Conservation (phyloP, 2,329 filamentous ascomycete species). For the Sordariomycetes sp. region DNA sequence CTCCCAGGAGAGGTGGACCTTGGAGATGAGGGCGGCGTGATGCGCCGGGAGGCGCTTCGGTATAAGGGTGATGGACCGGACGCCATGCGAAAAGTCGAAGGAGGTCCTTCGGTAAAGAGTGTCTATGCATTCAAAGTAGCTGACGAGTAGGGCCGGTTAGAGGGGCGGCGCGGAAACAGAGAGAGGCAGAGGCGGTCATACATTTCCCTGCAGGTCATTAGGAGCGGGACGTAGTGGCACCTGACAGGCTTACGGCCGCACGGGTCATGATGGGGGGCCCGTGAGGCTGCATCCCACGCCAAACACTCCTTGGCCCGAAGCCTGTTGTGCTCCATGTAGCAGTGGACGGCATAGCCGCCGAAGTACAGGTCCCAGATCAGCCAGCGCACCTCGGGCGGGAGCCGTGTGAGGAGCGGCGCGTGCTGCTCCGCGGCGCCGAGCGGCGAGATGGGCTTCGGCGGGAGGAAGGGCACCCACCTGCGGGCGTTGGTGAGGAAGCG, state of each 20-base stretch:
- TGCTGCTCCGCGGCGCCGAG: constrained; percentile 7
- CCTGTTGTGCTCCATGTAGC: constrained; percentile 2
- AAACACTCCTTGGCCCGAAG: constrained; percentile 8
- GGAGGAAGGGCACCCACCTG: constrained; percentile 8
- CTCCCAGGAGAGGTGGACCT: not conserved
- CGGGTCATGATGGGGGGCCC: not conserved
- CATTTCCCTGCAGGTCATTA: constrained; percentile 9
- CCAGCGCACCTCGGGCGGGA: constrained; percentile 8
- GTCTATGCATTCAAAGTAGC: constrained; percentile 9
- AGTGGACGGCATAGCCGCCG: constrained; percentile 8
- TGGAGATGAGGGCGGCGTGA: constrained; percentile 4
- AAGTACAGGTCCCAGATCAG: constrained; percentile 10
- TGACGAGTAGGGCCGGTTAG: constrained; percentile 5
- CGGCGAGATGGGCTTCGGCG: constrained; percentile 10
- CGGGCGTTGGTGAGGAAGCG: constrained; percentile 7
- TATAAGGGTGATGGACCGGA: not conserved
- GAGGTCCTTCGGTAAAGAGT: constrained; percentile 8
- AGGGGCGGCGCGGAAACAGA: too few species aligned
- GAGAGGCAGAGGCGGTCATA: constrained; percentile 4
- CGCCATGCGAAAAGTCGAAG: constrained; percentile 9
- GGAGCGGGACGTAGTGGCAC: constrained; percentile 7
- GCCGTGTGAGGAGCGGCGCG: constrained; percentile 7
- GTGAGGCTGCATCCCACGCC: not conserved
- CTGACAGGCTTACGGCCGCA: not conserved
- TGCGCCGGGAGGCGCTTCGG: not conserved